These are phyloP conservation scores for Didymellaceae sp. DNA, from an alignment of 2,329 filamentous ascomycete species.

Conservation along the genomic window DNA sequence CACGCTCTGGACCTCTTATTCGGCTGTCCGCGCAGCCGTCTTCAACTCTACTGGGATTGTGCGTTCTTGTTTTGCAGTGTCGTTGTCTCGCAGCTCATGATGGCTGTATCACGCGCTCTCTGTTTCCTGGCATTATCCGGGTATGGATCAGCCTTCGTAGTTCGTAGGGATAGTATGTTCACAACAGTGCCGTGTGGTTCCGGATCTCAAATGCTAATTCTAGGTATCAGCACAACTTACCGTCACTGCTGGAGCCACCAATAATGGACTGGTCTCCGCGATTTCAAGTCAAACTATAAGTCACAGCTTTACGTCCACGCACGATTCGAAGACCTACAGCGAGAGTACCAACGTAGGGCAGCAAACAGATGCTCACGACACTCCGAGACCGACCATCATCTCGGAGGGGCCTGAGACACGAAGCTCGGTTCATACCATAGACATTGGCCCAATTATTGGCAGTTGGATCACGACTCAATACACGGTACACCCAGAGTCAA, in stretches of 20 bases:
- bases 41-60: background rate
- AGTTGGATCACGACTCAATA: too few relatives aligned
- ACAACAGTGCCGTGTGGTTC: background rate
- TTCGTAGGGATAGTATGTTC: background rate
- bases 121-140: background rate
- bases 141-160: background rate
- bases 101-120: background rate
- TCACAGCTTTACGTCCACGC: too few relatives aligned
- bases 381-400: too few relatives aligned
- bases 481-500: background rate
- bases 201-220: background rate
- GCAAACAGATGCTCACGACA: too few relatives aligned
- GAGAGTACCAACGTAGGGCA: too few relatives aligned
- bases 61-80: background rate
- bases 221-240: background rate
- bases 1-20: background rate
- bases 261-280: too few relatives aligned
- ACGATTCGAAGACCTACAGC: too few relatives aligned
- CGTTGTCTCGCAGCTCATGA: background rate
- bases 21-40: background rate
- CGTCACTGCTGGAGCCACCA: too few relatives aligned
- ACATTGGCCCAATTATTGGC: too few relatives aligned
- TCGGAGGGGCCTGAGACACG: too few relatives aligned
- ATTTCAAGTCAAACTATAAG: too few relatives aligned
- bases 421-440: too few relatives aligned